phyloP scores from a whole-genome alignment of 371 early-diverging fungal species.

The Capillidium heterosporum region DNA sequence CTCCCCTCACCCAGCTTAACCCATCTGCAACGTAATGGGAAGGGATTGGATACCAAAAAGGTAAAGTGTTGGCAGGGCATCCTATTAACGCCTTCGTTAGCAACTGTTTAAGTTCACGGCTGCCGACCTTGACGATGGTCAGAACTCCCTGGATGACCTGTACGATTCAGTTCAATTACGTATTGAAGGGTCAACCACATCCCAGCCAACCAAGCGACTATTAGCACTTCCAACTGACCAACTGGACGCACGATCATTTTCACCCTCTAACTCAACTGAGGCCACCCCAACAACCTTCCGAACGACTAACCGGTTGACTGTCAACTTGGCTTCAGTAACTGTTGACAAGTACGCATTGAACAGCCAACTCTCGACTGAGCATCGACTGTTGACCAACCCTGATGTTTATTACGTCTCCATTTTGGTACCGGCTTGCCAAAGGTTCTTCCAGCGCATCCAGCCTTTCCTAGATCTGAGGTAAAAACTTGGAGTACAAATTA shows the following conservation, averaged over 20 bases:
- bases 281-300: too few species aligned
- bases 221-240: too few species aligned
- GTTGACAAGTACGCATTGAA: slow-evolving; percentile 42
- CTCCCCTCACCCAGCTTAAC: slow-evolving; percentile 23
- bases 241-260: too few species aligned
- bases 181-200: too few species aligned
- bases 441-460: slow-evolving; percentile 35
- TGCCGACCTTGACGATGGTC: neutral
- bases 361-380: slow-evolving; percentile 36
- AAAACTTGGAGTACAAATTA: slow-evolving; percentile 11
- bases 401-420: slow-evolving; percentile 54
- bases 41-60: slow-evolving; percentile 8
- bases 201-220: too few species aligned
- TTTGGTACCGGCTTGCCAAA: slow-evolving; percentile 42
- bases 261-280: too few species aligned
- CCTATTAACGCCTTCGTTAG: slow-evolving; percentile 1
- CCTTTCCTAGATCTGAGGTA: slow-evolving; percentile 28
- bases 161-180: neutral
- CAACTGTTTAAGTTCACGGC: slow-evolving; percentile 26
- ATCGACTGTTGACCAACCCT: slow-evolving; percentile 42
- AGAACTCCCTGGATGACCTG: neutral
- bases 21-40: slow-evolving; percentile 19
- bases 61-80: slow-evolving; percentile 1
- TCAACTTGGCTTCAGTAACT: slow-evolving; percentile 17
- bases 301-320: too few species aligned